Evolutionary conservation across 1,139 yeast species (phyloP).

Genomic region (Taphrina sp.): DNA sequence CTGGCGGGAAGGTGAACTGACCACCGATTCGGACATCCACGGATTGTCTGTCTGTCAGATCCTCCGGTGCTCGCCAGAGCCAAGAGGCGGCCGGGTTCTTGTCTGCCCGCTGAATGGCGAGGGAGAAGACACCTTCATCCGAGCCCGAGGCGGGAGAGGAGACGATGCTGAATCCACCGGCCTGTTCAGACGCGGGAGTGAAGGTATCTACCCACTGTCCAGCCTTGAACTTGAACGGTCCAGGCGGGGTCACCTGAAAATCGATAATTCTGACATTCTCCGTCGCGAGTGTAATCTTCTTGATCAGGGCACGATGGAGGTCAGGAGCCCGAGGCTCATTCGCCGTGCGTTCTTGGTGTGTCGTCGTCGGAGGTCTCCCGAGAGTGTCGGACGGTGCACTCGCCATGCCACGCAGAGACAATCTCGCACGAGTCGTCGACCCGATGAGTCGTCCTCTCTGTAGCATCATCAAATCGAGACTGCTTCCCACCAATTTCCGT

Average conservation of each 20-base stretch:
- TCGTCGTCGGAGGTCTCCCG: neutral
- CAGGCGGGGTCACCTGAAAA: slow-evolving; percentile 10
- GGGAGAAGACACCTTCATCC: slow-evolving; percentile 16
- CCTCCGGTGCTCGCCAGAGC: slow-evolving; percentile 20
- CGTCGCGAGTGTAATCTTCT: slow-evolving; percentile 25
- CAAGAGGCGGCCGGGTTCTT: slow-evolving; percentile 28
- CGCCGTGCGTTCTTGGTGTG: slow-evolving; percentile 23
- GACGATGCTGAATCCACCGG: slow-evolving; percentile 31
- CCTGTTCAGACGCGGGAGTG: slow-evolving; percentile 25
- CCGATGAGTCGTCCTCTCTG: too few species aligned
- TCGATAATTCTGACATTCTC: slow-evolving; percentile 24
- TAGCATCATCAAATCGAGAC: too few species aligned
- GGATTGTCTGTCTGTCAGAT: slow-evolving; percentile 2
- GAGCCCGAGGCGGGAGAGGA: slow-evolving; percentile 25
- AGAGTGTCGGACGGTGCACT: slow-evolving; percentile 15
- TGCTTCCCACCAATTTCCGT: too few species aligned
- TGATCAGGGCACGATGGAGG: slow-evolving; percentile 8
- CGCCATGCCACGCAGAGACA: too few species aligned
- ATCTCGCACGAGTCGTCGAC: too few species aligned
- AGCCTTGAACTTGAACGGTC: slow-evolving; percentile 28
- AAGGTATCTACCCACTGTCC: slow-evolving; percentile 31
- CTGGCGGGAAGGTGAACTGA: slow-evolving; percentile 29
- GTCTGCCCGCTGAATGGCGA: slow-evolving; percentile 29
- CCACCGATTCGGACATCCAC: slow-evolving; percentile 28
- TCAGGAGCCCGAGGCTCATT: slow-evolving; percentile 14